A percentile compares a stretch with the other conserved stretches of the same genome.
phyloP scores from a whole-genome alignment of 352 stramenopile species.

The Globisporangium spiculum region DNA sequence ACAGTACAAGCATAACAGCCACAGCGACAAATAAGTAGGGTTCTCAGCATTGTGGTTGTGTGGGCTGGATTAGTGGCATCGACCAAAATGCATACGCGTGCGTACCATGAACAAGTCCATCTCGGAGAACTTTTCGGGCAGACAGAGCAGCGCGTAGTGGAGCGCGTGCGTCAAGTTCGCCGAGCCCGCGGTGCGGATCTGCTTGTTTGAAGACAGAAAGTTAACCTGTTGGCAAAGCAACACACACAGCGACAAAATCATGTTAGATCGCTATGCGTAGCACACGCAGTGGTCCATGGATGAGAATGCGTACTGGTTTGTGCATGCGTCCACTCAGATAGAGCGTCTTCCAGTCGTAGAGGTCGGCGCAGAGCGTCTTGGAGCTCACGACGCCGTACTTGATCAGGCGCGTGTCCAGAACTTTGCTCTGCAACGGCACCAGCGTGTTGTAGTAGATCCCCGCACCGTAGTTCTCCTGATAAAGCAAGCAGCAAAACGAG shows the following conservation, averaged over 20 bases:
- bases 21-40: not conserved
- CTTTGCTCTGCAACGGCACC: constrained; percentile 55
- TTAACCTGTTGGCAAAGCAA: constrained; percentile 37
- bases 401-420: constrained; percentile 66
- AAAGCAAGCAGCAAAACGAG: not conserved
- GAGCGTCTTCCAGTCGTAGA: constrained; percentile 78
- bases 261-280: not conserved
- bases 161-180: constrained; percentile 73
- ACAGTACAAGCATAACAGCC: not conserved
- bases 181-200: constrained; percentile 47
- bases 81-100: not conserved
- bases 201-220: constrained; percentile 45
- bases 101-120: constrained; percentile 81
- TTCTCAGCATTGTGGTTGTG: not conserved
- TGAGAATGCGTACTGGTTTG: constrained; percentile 58
- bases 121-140: constrained; percentile 80
- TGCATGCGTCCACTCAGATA: constrained; percentile 88
- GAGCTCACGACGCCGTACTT: constrained; percentile 90
- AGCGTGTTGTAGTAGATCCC: constrained; percentile 87
- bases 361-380: constrained; percentile 73
- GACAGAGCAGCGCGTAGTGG: constrained; percentile 66
- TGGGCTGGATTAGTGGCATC: not conserved
- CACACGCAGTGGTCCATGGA: not conserved
- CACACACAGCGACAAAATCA: not conserved
- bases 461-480: constrained; percentile 69